Conservation (phyloP, 441 rosid genomes). For the Erodium moschatum region DNA sequence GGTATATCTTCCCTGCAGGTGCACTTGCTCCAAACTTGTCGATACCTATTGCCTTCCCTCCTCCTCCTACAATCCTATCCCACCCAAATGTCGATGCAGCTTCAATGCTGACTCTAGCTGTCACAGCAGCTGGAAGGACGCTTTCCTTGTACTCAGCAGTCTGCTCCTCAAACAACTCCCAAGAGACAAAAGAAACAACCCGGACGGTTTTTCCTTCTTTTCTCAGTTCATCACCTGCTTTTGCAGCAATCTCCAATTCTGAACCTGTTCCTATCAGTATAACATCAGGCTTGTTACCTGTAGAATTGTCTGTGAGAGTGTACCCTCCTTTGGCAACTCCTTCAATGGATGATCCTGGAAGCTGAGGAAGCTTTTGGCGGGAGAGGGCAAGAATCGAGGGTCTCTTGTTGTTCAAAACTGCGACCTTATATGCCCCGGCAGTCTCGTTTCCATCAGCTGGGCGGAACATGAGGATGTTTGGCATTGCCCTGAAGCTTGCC, state of each 20-base stretch:
- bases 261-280: conserved; percentile 83
- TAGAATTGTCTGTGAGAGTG: conserved; percentile 62
- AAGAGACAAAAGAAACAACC: conserved; percentile 70
- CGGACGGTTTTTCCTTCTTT: conserved; percentile 71
- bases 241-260: conserved; percentile 65
- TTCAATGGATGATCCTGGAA: conserved; percentile 68
- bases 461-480: conserved; percentile 73
- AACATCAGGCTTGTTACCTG: conserved; percentile 66
- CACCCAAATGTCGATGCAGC: conserved; percentile 89
- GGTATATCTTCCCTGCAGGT: conserved; percentile 42
- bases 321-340: conserved; percentile 82
- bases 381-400: conserved; percentile 79
- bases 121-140: conserved; percentile 55
- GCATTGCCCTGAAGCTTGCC: conserved; percentile 96
- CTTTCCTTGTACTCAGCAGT: conserved; percentile 71
- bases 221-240: conserved; percentile 66
- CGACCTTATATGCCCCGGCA: conserved; percentile 78
- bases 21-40: conserved; percentile 43
- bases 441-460: conserved; percentile 92
- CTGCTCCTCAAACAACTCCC: conserved; percentile 79
- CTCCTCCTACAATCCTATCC: conserved; percentile 57
- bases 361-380: conserved; percentile 72
- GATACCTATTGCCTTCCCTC: conserved; percentile 72
- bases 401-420: conserved; percentile 57
- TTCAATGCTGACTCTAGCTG: conserved; percentile 76